Evolutionary conservation across 495 filamentous ascomycete genomes (phyloP).

Genomic region (Neurospora sp.): DNA sequence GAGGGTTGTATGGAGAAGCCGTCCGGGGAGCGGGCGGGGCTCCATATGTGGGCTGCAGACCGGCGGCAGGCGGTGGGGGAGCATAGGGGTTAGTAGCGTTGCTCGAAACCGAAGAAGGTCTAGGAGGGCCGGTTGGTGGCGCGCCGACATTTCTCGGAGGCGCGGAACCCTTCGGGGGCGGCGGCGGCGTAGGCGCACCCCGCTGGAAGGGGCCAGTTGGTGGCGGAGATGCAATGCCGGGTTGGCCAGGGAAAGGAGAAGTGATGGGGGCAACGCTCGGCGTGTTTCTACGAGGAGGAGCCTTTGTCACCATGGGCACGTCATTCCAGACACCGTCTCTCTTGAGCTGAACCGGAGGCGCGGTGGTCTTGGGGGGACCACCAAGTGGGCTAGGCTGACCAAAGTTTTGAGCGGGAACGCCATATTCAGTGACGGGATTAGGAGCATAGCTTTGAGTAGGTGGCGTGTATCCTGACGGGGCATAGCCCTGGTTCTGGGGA

Average conservation of each 20-base stretch:
- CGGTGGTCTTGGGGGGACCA: constrained; percentile 36
- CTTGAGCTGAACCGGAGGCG: constrained; percentile 61
- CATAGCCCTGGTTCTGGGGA: constrained; percentile 6
- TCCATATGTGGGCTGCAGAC: constrained; percentile 31
- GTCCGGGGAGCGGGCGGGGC: constrained; percentile 56
- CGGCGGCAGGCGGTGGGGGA: constrained; percentile 32
- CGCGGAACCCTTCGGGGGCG: constrained; percentile 47
- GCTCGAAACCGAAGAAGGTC: constrained; percentile 51
- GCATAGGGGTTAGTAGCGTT: constrained; percentile 71
- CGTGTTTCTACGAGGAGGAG: constrained; percentile 58
- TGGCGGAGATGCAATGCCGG: constrained; percentile 36
- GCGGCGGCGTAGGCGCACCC: constrained; percentile 33
- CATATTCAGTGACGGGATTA: constrained; percentile 24
- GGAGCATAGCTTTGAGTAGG: constrained; percentile 13
- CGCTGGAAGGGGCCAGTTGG: constrained; percentile 27
- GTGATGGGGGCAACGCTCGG: constrained; percentile 53
- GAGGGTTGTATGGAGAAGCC: constrained; percentile 81
- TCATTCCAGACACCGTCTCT: constrained; percentile 87
- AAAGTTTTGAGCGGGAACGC: constrained; percentile 16
- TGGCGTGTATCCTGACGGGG: background rate
- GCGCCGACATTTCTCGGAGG: constrained; percentile 38
- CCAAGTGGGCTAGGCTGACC: constrained; percentile 7
- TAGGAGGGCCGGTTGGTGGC: constrained; percentile 36
- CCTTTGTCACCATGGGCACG: constrained; percentile 75
- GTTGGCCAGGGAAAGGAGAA: constrained; percentile 59